Conservation (phyloP, 192 early-diverging fungal genomes). For the Linderina pennispora region DNA sequence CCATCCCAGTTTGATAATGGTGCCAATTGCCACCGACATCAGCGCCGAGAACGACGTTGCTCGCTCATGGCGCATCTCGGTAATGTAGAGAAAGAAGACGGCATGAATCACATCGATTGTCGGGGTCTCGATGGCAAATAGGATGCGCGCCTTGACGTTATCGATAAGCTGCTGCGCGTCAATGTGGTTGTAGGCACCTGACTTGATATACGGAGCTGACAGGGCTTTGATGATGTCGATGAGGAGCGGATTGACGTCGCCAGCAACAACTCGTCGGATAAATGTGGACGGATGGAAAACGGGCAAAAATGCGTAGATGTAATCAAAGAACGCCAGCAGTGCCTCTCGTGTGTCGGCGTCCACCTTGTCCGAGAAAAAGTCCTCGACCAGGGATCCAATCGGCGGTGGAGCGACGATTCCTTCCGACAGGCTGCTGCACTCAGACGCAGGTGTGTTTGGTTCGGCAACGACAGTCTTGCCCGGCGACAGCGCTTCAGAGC, state of each 20-base stretch:
- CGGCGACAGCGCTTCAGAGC: constrained; percentile 13
- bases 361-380: constrained; percentile 30
- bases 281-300: constrained; percentile 47
- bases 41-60: constrained; percentile 44
- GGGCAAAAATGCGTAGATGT: constrained; percentile 40
- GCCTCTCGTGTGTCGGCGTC: constrained; percentile 32
- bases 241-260: constrained; percentile 37
- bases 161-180: constrained; percentile 26
- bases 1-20: constrained; percentile 38
- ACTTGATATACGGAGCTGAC: constrained; percentile 21
- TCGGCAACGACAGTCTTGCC: too few species aligned
- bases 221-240: constrained; percentile 41
- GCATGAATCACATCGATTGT: constrained; percentile 26
- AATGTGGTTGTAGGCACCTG: constrained; percentile 18
- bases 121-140: constrained; percentile 29
- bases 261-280: constrained; percentile 36
- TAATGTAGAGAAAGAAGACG: constrained; percentile 36
- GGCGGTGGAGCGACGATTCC: too few species aligned
- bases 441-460: too few species aligned
- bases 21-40: constrained; percentile 38
- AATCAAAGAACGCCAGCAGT: constrained; percentile 44
- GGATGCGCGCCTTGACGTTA: constrained; percentile 31
- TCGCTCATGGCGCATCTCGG: constrained; percentile 37
- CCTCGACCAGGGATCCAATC: constrained; percentile 22
- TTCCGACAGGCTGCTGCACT: too few species aligned